A percentile compares a stretch with the other conserved stretches of the same genome.
Evolutionary conservation across 225 moss, liverwort and hornwort genomes (phyloP).

Genomic region (Thuidium tamariscinum): DNA sequence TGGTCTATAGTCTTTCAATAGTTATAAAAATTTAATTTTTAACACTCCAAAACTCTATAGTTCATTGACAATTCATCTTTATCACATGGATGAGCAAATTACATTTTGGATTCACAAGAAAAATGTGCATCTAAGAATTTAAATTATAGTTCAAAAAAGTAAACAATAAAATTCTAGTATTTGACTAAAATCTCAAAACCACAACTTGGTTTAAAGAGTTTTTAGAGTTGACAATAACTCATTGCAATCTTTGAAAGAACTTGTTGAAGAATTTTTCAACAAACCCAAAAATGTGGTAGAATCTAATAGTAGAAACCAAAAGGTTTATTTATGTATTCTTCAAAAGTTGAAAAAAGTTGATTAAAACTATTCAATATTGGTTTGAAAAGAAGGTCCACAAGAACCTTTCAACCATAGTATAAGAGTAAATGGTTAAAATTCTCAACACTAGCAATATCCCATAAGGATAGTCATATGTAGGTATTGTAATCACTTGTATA

Average conservation of each 20-base stretch:
- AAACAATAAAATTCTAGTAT: neutral
- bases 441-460: neutral
- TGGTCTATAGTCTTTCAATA: neutral
- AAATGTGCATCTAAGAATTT: neutral
- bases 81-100: neutral
- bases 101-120: neutral
- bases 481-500: neutral
- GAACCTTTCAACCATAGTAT: neutral
- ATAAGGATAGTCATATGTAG: neutral
- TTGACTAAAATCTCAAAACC: neutral
- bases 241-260: neutral
- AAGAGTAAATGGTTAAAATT: neutral
- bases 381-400: neutral
- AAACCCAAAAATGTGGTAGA: neutral
- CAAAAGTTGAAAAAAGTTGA: neutral
- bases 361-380: neutral
- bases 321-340: neutral
- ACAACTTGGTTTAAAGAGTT: neutral
- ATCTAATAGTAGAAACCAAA: neutral
- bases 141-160: rapidly evolving
- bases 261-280: neutral
- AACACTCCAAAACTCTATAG: neutral
- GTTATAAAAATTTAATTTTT: neutral
- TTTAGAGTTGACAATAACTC: rapidly evolving
- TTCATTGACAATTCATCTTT: neutral